A percentile compares a stretch with the other conserved stretches of the same genome.
Evolutionary conservation across 805 yeast species (phyloP).

Genomic region (Danielia oregonensis): DNA sequence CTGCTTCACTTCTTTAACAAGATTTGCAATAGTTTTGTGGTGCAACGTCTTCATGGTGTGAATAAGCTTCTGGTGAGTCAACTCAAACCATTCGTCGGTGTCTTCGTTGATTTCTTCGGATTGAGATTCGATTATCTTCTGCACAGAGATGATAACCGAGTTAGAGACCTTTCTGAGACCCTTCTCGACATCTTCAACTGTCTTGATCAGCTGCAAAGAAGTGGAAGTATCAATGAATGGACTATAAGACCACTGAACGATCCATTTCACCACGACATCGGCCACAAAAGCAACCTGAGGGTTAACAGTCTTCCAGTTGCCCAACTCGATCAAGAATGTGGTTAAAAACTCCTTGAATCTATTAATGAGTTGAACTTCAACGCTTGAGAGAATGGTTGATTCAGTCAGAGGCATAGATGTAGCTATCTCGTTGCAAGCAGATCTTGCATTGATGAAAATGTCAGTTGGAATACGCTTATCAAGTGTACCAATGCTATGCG

Average conservation of each 20-base stretch:
- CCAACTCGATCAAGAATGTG: slow-evolving; percentile 24
- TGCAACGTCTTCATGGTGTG: slow-evolving; percentile 43
- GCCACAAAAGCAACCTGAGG: slow-evolving; percentile 42
- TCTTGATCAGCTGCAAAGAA: slow-evolving; percentile 14
- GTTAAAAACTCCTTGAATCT: slow-evolving; percentile 18
- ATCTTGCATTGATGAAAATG: slow-evolving; percentile 8
- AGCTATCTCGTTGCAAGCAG: slow-evolving; percentile 1
- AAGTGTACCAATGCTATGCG: slow-evolving; percentile 6
- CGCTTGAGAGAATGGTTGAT: slow-evolving; percentile 10
- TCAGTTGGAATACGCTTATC: slow-evolving; percentile 2
- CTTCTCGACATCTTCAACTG: slow-evolving; percentile 40
- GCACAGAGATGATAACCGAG: slow-evolving; percentile 64
- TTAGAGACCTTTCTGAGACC: slow-evolving; percentile 50
- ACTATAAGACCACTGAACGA: slow-evolving; percentile 18
- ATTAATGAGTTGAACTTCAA: slow-evolving; percentile 16
- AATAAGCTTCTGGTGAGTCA: slow-evolving; percentile 43
- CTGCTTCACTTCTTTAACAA: slow-evolving; percentile 33
- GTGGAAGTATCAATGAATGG: slow-evolving; percentile 23
- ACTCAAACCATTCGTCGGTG: slow-evolving; percentile 64
- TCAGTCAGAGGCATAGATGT: slow-evolving; percentile 3
- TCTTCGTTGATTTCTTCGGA: slow-evolving; percentile 36
- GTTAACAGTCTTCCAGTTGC: slow-evolving; percentile 31
- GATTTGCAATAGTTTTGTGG: slow-evolving; percentile 28
- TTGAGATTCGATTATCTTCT: slow-evolving; percentile 46
- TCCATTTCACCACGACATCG: slow-evolving; percentile 48